These are phyloP conservation scores for Dipteronia sinensis DNA, from an alignment of 345 rosid species.

Conservation along the genomic window DNA sequence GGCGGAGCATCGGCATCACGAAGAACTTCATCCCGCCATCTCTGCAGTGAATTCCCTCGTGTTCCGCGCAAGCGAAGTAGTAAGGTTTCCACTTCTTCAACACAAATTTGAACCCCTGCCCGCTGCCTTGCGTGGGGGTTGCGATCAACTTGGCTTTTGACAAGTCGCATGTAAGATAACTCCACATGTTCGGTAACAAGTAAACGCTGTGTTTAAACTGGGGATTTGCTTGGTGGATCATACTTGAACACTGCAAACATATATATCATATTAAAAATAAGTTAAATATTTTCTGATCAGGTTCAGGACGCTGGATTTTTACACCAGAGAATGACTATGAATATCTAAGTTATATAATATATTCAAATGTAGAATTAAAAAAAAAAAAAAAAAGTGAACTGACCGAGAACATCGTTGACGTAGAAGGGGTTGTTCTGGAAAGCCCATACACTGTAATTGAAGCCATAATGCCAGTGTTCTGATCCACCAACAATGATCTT, in stretches of 20 bases:
- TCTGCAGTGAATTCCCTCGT: constrained; percentile 61
- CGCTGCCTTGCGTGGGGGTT: constrained; percentile 49
- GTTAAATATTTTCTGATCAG: no score
- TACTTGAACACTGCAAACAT: constrained; percentile 66
- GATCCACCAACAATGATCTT: constrained; percentile 71
- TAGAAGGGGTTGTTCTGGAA: constrained; percentile 55
- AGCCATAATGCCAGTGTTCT: constrained; percentile 63
- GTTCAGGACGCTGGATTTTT: no score
- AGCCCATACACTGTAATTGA: constrained; percentile 69
- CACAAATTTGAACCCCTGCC: constrained; percentile 61
- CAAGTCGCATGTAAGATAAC: constrained; percentile 55
- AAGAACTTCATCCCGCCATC: constrained; percentile 71
- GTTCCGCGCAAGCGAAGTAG: constrained; percentile 75
- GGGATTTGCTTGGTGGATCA: constrained; percentile 52
- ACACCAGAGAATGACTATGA: no score
- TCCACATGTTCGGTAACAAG: constrained; percentile 46
- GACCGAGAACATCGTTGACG: constrained; percentile 69
- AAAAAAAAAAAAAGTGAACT: background rate
- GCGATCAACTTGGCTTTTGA: constrained; percentile 55
- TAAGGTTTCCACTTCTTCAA: constrained; percentile 45
- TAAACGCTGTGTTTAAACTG: constrained; percentile 66
- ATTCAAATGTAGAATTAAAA: no score
- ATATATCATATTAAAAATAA: background rate
- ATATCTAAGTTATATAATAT: no score
- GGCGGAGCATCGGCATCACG: constrained; percentile 45